These are phyloP conservation scores for Myochromella boudieri DNA, from an alignment of 768 basidiomycete genomes.

Conservation along the genomic window DNA sequence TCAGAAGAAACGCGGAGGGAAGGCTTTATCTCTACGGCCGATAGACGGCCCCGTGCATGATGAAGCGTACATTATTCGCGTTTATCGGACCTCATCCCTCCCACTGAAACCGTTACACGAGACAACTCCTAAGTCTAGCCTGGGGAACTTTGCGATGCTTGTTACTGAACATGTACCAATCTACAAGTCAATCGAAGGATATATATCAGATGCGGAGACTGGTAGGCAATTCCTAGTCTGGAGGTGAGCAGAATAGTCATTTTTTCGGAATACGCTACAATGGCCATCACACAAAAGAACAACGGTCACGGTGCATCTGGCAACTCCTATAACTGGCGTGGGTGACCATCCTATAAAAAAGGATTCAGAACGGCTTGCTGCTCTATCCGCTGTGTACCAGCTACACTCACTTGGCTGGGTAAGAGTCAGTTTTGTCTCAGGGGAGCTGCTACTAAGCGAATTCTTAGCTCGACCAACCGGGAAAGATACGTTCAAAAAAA, in stretches of 20 bases:
- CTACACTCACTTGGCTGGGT: conserved; percentile 64
- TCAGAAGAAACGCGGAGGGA: conserved; percentile 11
- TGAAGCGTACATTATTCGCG: conserved; percentile 30
- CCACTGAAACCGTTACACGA: conserved; percentile 32
- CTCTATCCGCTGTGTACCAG: conserved; percentile 72
- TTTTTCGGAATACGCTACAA: not conserved
- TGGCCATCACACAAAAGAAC: conserved; percentile 34
- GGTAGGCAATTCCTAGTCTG: conserved; percentile 28
- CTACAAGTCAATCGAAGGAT: conserved; percentile 33
- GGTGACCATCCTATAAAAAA: conserved; percentile 62
- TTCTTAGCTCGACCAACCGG: conserved; percentile 38
- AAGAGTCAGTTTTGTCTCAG: conserved; percentile 26
- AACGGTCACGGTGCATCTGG: conserved; percentile 37
- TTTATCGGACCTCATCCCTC: conserved; percentile 28
- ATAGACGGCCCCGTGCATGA: conserved; percentile 35
- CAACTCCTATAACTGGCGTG: conserved; percentile 49
- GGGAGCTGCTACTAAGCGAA: not conserved
- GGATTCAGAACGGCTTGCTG: conserved; percentile 74
- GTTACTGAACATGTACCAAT: conserved; percentile 27
- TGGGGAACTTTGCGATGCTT: conserved; percentile 38
- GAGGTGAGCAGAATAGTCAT: conserved; percentile 39
- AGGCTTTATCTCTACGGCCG: conserved; percentile 4
- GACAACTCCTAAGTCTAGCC: conserved; percentile 36
- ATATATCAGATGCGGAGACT: conserved; percentile 20
- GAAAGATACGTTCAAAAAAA: conserved; percentile 25